Conservation (phyloP, 306 rosid species). For the Cyamopsis tetragonoloba region DNA sequence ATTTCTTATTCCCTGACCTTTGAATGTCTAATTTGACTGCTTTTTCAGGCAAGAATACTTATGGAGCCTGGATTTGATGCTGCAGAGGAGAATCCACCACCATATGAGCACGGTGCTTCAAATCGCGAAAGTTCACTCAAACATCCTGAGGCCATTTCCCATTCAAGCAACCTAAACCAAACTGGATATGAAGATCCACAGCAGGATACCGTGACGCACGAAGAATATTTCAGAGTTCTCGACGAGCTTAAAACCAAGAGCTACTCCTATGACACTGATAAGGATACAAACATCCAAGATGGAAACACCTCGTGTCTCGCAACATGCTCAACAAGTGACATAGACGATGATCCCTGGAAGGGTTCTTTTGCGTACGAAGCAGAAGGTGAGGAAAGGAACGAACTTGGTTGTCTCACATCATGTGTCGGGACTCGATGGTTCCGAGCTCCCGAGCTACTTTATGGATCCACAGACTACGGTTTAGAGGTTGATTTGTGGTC, state of each 20-base stretch:
- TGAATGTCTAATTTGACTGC: slow-evolving; percentile 7
- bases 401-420: slow-evolving; percentile 61
- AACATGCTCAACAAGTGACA: slow-evolving; percentile 74
- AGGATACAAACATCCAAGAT: slow-evolving; percentile 53
- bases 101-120: slow-evolving; percentile 34
- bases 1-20: not conserved
- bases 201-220: slow-evolving; percentile 46
- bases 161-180: slow-evolving; percentile 26
- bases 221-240: slow-evolving; percentile 66
- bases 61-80: slow-evolving; percentile 49
- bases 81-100: slow-evolving; percentile 29
- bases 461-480: slow-evolving; percentile 69
- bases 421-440: slow-evolving; percentile 91
- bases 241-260: slow-evolving; percentile 67
- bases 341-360: slow-evolving; percentile 64
- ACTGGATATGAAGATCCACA: slow-evolving; percentile 33
- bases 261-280: slow-evolving; percentile 41
- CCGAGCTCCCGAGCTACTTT: slow-evolving; percentile 83
- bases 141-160: slow-evolving; percentile 33
- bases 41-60: slow-evolving; percentile 79
- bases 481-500: slow-evolving; percentile 91
- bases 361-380: slow-evolving; percentile 54
- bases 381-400: slow-evolving; percentile 50
- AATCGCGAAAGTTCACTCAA: slow-evolving; percentile 28
- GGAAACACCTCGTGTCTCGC: slow-evolving; percentile 83